These are phyloP conservation scores for Penicillium sp. DNA, from an alignment of 2,329 filamentous ascomycete genomes.

Conservation along the genomic window DNA sequence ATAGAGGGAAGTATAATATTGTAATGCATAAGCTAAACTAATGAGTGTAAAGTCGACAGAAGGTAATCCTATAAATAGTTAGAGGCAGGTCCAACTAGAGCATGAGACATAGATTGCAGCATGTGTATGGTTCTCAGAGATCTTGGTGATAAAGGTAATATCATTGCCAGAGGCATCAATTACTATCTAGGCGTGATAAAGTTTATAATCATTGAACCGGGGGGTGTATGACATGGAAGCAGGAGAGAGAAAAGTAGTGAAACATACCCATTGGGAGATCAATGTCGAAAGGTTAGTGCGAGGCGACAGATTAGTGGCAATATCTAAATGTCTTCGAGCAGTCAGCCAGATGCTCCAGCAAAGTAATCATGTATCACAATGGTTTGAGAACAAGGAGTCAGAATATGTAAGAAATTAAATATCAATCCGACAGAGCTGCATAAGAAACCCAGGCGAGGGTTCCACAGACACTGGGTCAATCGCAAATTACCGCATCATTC, in stretches of 20 bases:
- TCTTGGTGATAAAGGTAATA: conserved; percentile 63
- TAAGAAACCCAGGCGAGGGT: conserved; percentile 85
- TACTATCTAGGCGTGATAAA: conserved; percentile 66
- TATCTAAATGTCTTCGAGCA: conserved; percentile 19
- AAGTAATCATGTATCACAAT: conserved; percentile 3
- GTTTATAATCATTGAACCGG: conserved; percentile 65
- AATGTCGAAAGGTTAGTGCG: background rate
- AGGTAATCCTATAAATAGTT: conserved; percentile 12
- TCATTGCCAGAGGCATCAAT: conserved; percentile 61
- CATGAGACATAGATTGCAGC: conserved; percentile 15
- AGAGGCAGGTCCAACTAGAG: conserved; percentile 19
- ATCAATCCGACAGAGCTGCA: conserved; percentile 74
- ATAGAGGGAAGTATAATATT: background rate
- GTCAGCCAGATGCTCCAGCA: conserved; percentile 22
- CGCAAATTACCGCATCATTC: conserved; percentile 99
- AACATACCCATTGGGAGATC: conserved; percentile 26
- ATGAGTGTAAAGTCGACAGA: background rate
- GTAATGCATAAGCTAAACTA: background rate
- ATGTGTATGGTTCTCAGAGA: conserved; percentile 58
- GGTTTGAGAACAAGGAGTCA: conserved; percentile 54
- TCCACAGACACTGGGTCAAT: conserved; percentile 84
- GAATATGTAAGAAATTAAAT: conserved; percentile 99
- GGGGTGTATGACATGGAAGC: background rate
- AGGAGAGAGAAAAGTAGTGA: conserved; percentile 5
- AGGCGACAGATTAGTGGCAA: background rate